A percentile compares a stretch with the other conserved stretches of the same genome.
phyloP scores from a whole-genome alignment of 73 alveolate genomes.

The Stentor roeselii region DNA sequence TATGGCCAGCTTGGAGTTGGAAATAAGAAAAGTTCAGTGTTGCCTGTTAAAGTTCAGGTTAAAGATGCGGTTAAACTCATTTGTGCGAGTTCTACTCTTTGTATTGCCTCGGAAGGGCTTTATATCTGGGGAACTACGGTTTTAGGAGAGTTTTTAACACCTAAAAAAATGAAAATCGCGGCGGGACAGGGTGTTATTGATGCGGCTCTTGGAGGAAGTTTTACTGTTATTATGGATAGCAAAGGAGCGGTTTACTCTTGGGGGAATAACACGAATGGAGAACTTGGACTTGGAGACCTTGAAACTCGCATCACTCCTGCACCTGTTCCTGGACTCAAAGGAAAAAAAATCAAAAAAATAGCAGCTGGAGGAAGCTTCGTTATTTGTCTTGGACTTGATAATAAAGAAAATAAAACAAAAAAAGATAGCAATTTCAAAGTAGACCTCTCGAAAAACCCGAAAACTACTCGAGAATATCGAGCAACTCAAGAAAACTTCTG shows the following conservation, averaged over 20 bases:
- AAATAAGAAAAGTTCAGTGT: constrained; percentile 35
- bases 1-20: constrained; percentile 88
- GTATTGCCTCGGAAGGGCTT: constrained; percentile 38
- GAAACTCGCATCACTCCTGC: constrained; percentile 38
- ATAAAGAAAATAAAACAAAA: background rate
- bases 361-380: constrained; percentile 27
- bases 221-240: constrained; percentile 38
- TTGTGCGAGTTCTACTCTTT: constrained; percentile 61
- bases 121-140: constrained; percentile 65
- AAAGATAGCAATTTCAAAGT: no score
- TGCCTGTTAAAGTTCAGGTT: constrained; percentile 31
- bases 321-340: constrained; percentile 34
- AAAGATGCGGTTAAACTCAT: constrained; percentile 41
- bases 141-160: constrained; percentile 52
- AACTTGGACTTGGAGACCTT: constrained; percentile 56
- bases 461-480: background rate
- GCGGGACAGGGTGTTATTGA: background rate
- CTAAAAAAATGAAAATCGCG: constrained; percentile 27
- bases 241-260: constrained; percentile 41
- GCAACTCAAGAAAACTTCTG: background rate
- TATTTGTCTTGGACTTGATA: constrained; percentile 24
- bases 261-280: constrained; percentile 61
- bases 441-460: background rate
- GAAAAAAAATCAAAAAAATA: constrained; percentile 32
- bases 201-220: constrained; percentile 46